Conservation (phyloP, 768 basidiomycete genomes). For the Pulveroboletus frians region DNA sequence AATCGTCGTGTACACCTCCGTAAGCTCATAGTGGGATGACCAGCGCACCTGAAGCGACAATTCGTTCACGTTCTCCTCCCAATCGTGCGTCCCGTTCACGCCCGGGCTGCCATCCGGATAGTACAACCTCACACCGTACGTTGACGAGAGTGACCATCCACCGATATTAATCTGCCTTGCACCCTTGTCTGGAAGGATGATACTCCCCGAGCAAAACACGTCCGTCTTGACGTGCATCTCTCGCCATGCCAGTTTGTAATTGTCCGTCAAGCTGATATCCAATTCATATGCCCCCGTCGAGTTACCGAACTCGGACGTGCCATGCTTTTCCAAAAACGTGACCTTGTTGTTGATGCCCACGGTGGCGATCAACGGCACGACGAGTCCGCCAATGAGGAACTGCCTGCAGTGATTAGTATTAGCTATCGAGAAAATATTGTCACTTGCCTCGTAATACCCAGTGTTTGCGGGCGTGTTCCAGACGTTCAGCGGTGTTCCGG, state of each 20-base stretch:
- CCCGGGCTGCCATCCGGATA: conserved; percentile 64
- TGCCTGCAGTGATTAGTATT: conserved; percentile 13
- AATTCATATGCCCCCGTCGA: conserved; percentile 78
- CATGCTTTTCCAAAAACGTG: conserved; percentile 69
- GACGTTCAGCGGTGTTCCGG: conserved; percentile 42
- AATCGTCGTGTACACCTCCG: not conserved
- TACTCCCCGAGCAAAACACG: conserved; percentile 72
- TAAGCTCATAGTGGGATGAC: too few species aligned
- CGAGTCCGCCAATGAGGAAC: conserved; percentile 51
- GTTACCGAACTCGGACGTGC: conserved; percentile 57
- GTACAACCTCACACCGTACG: conserved; percentile 69
- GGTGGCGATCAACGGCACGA: conserved; percentile 70
- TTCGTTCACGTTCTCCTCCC: conserved; percentile 64
- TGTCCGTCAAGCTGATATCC: conserved; percentile 51
- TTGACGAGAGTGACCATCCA: conserved; percentile 64
- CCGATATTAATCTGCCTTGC: conserved; percentile 34
- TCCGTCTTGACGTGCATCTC: conserved; percentile 72
- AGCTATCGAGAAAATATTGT: not conserved
- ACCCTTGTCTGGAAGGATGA: conserved; percentile 71
- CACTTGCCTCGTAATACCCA: conserved; percentile 63
- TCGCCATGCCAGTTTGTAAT: conserved; percentile 54
- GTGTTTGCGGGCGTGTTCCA: conserved; percentile 65
- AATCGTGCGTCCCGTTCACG: conserved; percentile 70
- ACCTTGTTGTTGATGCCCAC: conserved; percentile 80
- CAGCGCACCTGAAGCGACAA: conserved; percentile 54